These are phyloP conservation scores for Eimeria nieschulzi DNA, from an alignment of 169 alveolate species.

Conservation along the genomic window DNA sequence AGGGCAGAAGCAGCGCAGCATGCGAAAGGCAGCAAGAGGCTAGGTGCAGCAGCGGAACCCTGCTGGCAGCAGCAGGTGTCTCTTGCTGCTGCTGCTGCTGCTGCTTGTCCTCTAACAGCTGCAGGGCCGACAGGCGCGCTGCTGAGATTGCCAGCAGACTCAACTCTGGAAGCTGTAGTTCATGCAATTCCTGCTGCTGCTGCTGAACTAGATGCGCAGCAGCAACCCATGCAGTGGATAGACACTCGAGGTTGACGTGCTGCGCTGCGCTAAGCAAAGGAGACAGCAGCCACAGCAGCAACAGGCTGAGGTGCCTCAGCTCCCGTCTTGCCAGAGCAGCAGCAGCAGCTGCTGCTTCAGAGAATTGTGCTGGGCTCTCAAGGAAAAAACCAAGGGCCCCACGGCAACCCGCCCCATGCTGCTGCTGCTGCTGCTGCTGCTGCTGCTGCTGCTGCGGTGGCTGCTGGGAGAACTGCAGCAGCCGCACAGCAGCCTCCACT, in stretches of 20 bases:
- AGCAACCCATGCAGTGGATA: not conserved
- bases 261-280: not conserved
- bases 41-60: slow-evolving; percentile 19
- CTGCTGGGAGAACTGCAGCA: not conserved
- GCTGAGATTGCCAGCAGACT: slow-evolving; percentile 39
- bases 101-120: not conserved
- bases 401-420: too few relatives aligned
- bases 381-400: too few relatives aligned
- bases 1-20: slow-evolving; percentile 13
- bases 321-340: slow-evolving; percentile 9
- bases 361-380: not conserved
- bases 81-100: slow-evolving; percentile 2
- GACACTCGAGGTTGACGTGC: not conserved
- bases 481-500: not conserved
- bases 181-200: slow-evolving; percentile 5
- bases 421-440: slow-evolving; percentile 46
- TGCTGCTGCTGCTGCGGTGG: not conserved
- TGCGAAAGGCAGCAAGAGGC: slow-evolving; percentile 20
- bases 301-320: slow-evolving; percentile 28
- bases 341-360: not conserved
- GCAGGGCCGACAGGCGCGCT: slow-evolving; percentile 21
- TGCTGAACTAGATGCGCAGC: slow-evolving; percentile 30
- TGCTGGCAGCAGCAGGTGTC: not conserved
- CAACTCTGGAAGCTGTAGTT: slow-evolving; percentile 43
- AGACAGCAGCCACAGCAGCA: slow-evolving; percentile 54